These are phyloP conservation scores for Ceratobasidium sp. DNA, from an alignment of 1,284 basidiomycete genomes.

Conservation along the genomic window DNA sequence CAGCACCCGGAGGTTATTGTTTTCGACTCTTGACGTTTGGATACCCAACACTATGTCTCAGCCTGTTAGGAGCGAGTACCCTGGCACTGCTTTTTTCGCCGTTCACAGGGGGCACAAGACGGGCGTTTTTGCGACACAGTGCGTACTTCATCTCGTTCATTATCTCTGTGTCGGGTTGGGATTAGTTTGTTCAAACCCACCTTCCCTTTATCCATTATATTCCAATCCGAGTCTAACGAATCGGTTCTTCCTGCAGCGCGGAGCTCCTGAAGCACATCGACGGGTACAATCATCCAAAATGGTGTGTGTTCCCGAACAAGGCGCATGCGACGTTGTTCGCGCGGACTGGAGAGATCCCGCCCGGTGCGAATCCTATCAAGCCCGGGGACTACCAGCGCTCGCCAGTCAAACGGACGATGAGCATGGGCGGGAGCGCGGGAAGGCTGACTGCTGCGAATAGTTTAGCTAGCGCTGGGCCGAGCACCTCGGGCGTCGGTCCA, in stretches of 20 bases:
- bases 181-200: background rate
- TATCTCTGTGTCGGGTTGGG: too few species aligned
- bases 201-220: background rate
- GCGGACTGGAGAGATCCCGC: conserved; percentile 9
- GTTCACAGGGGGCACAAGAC: conserved; percentile 13
- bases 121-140: conserved; percentile 10
- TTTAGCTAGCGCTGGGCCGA: background rate
- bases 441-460: background rate
- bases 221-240: too few species aligned
- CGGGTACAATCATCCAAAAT: background rate
- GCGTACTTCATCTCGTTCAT: background rate
- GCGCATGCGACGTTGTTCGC: conserved; percentile 20
- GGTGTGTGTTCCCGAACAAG: conserved; percentile 20
- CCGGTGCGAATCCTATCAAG: conserved; percentile 14
- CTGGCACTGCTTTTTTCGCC: conserved; percentile 9
- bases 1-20: too few species aligned
- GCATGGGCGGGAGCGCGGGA: background rate
- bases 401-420: background rate
- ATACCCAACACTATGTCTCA: conserved; percentile 1
- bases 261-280: conserved; percentile 10
- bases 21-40: too few species aligned
- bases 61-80: conserved; percentile 3
- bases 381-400: background rate
- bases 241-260: background rate
- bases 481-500: background rate